phyloP scores from a whole-genome alignment of 139 green algal genomes.

The Closterium sp. region DNA sequence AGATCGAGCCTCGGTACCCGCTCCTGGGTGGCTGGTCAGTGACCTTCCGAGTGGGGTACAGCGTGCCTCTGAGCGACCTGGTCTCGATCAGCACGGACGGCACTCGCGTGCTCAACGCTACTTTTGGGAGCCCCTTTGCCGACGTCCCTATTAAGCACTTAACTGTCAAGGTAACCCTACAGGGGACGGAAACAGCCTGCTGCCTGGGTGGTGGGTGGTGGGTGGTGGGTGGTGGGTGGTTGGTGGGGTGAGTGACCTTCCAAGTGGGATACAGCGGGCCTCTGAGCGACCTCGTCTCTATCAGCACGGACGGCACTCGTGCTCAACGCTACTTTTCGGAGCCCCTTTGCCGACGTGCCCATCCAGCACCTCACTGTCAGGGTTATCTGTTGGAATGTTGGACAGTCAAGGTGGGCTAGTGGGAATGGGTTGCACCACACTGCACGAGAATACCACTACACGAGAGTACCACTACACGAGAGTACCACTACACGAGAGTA shows the following conservation, averaged over 20 bases:
- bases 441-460: too few relatives aligned
- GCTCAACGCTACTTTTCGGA: slow-evolving; percentile 41
- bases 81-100: slow-evolving; percentile 29
- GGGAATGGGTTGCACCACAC: too few relatives aligned
- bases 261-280: slow-evolving; percentile 71
- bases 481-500: too few relatives aligned
- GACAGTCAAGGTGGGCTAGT: too few relatives aligned
- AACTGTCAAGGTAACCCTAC: slow-evolving; percentile 54
- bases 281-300: slow-evolving; percentile 53
- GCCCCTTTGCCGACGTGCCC: slow-evolving; percentile 49
- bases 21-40: slow-evolving; percentile 81
- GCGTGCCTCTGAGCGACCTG: slow-evolving; percentile 63
- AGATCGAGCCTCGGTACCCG: slow-evolving; percentile 74
- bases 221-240: too few relatives aligned
- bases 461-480: too few relatives aligned
- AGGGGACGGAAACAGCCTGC: too few relatives aligned
- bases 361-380: slow-evolving; percentile 55
- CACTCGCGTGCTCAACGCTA: too few relatives aligned
- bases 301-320: too few relatives aligned
- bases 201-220: too few relatives aligned
- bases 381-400: too few relatives aligned
- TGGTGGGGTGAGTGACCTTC: slow-evolving; percentile 69
- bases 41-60: slow-evolving; percentile 70
- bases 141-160: slow-evolving; percentile 54
- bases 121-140: slow-evolving; percentile 50